phyloP scores from a whole-genome alignment of 306 rosid species.

The Prinsepia uniflora region DNA sequence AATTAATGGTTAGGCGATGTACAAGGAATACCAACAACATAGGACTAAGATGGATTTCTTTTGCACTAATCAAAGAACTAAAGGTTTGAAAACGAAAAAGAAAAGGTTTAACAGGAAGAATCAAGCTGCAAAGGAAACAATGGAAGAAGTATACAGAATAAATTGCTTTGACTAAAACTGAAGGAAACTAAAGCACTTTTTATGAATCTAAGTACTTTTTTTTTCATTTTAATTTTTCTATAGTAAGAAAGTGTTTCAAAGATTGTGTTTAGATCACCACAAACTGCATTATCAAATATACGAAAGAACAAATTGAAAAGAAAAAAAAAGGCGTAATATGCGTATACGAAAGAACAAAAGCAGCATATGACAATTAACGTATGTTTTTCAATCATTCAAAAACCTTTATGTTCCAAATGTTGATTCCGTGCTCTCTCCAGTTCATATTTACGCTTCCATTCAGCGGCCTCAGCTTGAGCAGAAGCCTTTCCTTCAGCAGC shows the following conservation, averaged over 20 bases:
- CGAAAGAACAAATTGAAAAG: constrained; percentile 3
- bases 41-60: not conserved
- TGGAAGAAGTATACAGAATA: not conserved
- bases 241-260: not conserved
- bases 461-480: constrained; percentile 95
- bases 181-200: not conserved
- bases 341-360: not conserved
- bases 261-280: not conserved
- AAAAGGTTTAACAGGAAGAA: not conserved
- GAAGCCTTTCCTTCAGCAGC: constrained; percentile 94
- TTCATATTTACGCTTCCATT: constrained; percentile 94
- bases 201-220: not conserved
- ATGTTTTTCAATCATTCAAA: constrained; percentile 13
- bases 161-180: not conserved
- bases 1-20: not conserved
- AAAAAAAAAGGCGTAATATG: not conserved
- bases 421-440: constrained; percentile 70
- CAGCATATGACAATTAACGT: not conserved
- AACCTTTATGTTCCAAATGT: constrained; percentile 64
- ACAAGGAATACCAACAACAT: not conserved
- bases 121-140: not conserved
- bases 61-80: not conserved
- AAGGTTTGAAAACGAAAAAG: not conserved
- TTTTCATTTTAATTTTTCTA: not conserved
- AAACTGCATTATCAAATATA: not conserved